Base-by-base conservation (phyloP, 495 filamentous ascomycete genomes). In the Xylaria curta region DNA sequence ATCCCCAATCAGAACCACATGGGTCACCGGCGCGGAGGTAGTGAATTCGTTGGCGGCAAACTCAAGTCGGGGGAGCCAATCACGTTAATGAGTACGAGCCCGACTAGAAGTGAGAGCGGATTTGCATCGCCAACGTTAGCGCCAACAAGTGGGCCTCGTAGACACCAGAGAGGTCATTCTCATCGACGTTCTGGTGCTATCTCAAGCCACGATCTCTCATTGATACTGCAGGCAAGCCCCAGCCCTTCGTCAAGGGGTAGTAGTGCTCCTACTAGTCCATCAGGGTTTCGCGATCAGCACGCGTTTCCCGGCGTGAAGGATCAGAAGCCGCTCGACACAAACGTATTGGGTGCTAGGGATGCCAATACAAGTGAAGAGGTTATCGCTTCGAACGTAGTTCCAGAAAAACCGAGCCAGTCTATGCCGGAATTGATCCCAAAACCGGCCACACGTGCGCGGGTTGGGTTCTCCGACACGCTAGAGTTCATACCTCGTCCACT, bases 101-200 rank as follows among this genome's bases (percentile, higher is more conserved):
- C 92, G 6, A 88, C 87, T 13, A 91, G 89, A 72, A 85, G 83
- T 31, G 91, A 91, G 31, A 87, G 87, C 62, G 80, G 85, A 38
- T 82, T 87, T 72, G 81, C 84, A 6, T 83, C 89, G 64, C 79
- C 83, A 62, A 81, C 82, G 42, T 73, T 88, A 33, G 78, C 85
- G 71, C 78, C 85, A 40, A 82, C 86, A 46, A 83, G 81, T 44
- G 62, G 53, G 7, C 74, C n/a, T 81, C 86, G 60, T 38, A 64
- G 12, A 71, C 79, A 36, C 83, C 85, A 38, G 84, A 87, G 92
- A 75, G 89, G 92, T 24, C 94, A 97, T 81, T 90, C 90, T 15
- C 94, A 97, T 82, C 89, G 94, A 63, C 89, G 94, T 69, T 97
- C 93, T n/a, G 90, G 89, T 44, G 94, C 94, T 1, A 90, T 97